Evolutionary conservation across 371 early-diverging fungal species (phyloP).

Genomic region (Coemansia linderi): DNA sequence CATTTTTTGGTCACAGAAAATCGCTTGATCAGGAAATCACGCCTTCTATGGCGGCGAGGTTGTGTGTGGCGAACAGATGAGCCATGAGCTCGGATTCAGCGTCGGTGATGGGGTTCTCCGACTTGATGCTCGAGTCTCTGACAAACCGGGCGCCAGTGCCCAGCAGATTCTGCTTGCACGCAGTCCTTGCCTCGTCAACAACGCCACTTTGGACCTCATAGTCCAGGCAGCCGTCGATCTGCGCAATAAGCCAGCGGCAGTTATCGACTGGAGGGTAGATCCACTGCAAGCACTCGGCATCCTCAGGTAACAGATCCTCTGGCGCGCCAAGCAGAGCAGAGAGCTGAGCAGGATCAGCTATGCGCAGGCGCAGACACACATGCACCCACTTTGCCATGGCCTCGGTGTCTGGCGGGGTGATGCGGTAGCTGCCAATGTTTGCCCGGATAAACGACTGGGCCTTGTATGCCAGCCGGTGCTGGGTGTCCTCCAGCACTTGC

Average conservation of each 20-base stretch:
- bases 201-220: slow-evolving; percentile 31
- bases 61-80: slow-evolving; percentile 32
- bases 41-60: slow-evolving; percentile 9
- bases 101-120: background rate
- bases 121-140: slow-evolving; percentile 13
- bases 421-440: slow-evolving; percentile 59
- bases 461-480: slow-evolving; percentile 80
- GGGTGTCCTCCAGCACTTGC: slow-evolving; percentile 81
- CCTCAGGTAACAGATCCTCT: slow-evolving; percentile 10
- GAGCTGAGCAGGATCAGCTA: slow-evolving; percentile 19
- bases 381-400: slow-evolving; percentile 16
- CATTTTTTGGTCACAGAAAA: background rate
- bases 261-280: slow-evolving; percentile 35
- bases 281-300: slow-evolving; percentile 19
- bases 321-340: slow-evolving; percentile 5
- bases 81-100: slow-evolving; percentile 32
- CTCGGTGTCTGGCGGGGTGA: slow-evolving; percentile 9
- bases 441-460: slow-evolving; percentile 77
- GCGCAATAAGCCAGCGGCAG: slow-evolving; percentile 39
- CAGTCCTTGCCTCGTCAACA: slow-evolving; percentile 33
- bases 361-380: slow-evolving; percentile 18
- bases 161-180: slow-evolving; percentile 39
- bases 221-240: slow-evolving; percentile 44
- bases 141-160: slow-evolving; percentile 29
- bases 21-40: background rate